Percentiles rank a stretch among this genome's conserved stretches.
These are phyloP conservation scores for Beauveria rudraprayagi DNA, from an alignment of 2,329 filamentous ascomycete species.

Conservation along the genomic window DNA sequence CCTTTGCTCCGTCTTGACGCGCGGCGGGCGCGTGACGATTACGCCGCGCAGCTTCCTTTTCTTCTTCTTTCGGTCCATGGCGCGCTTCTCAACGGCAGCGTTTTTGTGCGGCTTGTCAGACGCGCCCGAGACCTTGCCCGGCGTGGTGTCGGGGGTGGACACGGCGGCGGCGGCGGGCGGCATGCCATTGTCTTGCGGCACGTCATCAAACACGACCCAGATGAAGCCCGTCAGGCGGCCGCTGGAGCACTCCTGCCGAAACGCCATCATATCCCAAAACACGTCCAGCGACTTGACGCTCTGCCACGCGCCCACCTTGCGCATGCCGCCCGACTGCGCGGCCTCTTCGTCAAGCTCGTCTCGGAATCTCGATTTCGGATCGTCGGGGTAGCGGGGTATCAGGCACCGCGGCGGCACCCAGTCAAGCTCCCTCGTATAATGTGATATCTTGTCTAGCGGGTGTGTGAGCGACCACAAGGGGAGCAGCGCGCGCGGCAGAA, in stretches of 20 bases:
- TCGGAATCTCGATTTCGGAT: constrained; percentile 86
- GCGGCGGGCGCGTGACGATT: constrained; percentile 56
- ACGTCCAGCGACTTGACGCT: constrained; percentile 77
- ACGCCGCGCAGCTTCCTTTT: constrained; percentile 38
- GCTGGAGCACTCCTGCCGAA: constrained; percentile 88
- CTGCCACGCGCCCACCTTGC: constrained; percentile 65
- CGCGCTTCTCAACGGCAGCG: constrained; percentile 6
- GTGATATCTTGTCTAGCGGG: constrained; percentile 57
- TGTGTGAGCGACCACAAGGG: constrained; percentile 62
- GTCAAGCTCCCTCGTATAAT: constrained; percentile 50
- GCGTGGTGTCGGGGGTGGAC: constrained; percentile 25
- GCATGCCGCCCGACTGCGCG: constrained; percentile 45
- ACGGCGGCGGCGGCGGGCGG: constrained; percentile 14
- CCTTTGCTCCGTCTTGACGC: constrained; percentile 51
- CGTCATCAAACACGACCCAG: constrained; percentile 76
- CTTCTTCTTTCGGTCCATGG: constrained; percentile 32
- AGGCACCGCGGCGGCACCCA: constrained; percentile 70
- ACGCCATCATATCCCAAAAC: constrained; percentile 99
- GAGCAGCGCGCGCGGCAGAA: constrained; percentile 55
- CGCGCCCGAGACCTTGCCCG: constrained; percentile 22
- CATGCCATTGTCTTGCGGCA: constrained; percentile 15
- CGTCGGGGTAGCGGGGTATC: constrained; percentile 86
- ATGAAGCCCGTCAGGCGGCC: constrained; percentile 89
- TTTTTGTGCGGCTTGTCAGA: background rate
- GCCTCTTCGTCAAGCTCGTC: constrained; percentile 83